Percentiles rank a stretch among this genome's conserved stretches.
Evolutionary conservation across 371 early-diverging fungal genomes (phyloP).

Genomic region (Mortierella polycephala): DNA sequence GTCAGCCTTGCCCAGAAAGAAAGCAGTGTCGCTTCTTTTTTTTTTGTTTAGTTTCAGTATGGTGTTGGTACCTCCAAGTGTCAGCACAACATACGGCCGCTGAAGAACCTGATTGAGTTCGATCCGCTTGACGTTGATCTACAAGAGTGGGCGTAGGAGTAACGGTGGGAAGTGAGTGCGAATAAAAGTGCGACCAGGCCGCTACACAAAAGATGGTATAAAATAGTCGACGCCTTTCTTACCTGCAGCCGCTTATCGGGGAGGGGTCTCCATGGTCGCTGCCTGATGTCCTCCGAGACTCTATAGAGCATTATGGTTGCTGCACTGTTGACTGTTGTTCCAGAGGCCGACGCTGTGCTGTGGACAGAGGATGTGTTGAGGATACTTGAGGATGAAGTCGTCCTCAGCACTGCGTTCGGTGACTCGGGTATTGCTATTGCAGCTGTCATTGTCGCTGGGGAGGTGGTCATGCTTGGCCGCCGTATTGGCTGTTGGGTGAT

Average conservation of each 20-base stretch:
- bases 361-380: neutral
- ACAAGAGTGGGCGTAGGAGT: too few species aligned
- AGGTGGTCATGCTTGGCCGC: conserved; percentile 36
- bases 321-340: conserved; percentile 13
- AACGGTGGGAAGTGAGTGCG: neutral
- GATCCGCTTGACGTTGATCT: conserved; percentile 52
- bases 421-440: conserved; percentile 13
- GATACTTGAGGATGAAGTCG: conserved; percentile 7
- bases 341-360: neutral
- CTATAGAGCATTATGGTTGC: conserved; percentile 36
- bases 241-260: conserved; percentile 53
- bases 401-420: neutral
- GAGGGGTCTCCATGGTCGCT: conserved; percentile 49
- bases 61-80: conserved; percentile 49
- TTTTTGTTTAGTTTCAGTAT: too few species aligned
- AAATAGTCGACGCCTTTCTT: neutral
- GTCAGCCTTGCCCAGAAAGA: too few species aligned
- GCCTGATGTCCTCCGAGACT: conserved; percentile 49
- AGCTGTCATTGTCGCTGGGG: conserved; percentile 17
- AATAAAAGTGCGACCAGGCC: too few species aligned
- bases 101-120: conserved; percentile 47
- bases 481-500: conserved; percentile 43
- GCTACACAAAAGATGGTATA: too few species aligned
- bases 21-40: too few species aligned
- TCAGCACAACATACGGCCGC: conserved; percentile 50